These are phyloP conservation scores for Tetrapisispora arboricola DNA, from an alignment of 805 yeast species.

Conservation along the genomic window DNA sequence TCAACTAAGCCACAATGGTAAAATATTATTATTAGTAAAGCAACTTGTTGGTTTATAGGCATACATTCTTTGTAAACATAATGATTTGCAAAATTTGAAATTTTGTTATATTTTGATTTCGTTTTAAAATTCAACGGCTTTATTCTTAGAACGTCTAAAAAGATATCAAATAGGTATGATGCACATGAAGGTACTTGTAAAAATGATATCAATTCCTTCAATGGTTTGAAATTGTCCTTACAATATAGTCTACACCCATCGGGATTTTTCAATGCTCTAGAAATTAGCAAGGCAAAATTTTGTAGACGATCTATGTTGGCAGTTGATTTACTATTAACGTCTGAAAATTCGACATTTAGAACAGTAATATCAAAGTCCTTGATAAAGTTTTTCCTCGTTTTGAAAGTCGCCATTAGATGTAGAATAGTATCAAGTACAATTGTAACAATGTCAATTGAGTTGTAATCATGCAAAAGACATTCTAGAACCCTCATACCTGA, in stretches of 20 bases:
- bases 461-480: slow-evolving; percentile 17
- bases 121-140: slow-evolving; percentile 41
- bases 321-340: slow-evolving; percentile 40
- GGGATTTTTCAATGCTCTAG: slow-evolving; percentile 58
- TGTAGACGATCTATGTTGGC: slow-evolving; percentile 46
- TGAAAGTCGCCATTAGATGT: slow-evolving; percentile 20
- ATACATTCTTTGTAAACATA: slow-evolving; percentile 34
- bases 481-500: slow-evolving; percentile 38
- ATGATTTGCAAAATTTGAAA: slow-evolving; percentile 17
- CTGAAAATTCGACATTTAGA: slow-evolving; percentile 63
- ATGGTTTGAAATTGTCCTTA: slow-evolving; percentile 42
- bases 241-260: slow-evolving; percentile 64
- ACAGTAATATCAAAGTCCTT: slow-evolving; percentile 54
- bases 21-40: slow-evolving; percentile 48
- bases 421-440: slow-evolving; percentile 22
- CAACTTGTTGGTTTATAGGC: slow-evolving; percentile 52
- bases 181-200: slow-evolving; percentile 50
- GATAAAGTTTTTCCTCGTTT: slow-evolving; percentile 29
- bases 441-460: slow-evolving; percentile 19
- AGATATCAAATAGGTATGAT: slow-evolving; percentile 56
- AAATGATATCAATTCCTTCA: slow-evolving; percentile 51
- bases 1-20: slow-evolving; percentile 45
- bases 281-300: slow-evolving; percentile 47
- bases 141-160: slow-evolving; percentile 57
- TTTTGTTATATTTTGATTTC: slow-evolving; percentile 4